phyloP scores from a whole-genome alignment of 2,329 filamentous ascomycete species.

The Penicillium sp. region DNA sequence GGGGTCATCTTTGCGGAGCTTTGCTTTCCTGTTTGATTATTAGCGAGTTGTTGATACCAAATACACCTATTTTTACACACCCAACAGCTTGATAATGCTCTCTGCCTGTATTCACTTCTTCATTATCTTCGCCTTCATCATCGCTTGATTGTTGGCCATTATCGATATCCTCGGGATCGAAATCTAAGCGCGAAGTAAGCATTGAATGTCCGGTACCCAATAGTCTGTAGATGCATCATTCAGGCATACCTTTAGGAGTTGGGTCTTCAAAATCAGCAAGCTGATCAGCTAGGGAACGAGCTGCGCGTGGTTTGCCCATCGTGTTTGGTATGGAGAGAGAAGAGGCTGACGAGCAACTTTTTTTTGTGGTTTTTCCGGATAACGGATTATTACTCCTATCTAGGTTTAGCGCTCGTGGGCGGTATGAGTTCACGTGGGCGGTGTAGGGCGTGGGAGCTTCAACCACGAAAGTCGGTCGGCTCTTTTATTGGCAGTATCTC shows the following conservation, averaged over 20 bases:
- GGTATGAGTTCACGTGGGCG: constrained; percentile 5
- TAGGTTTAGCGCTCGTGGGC: constrained; percentile 12
- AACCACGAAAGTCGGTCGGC: neutral
- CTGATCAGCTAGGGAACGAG: constrained; percentile 58
- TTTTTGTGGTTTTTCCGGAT: constrained; percentile 27
- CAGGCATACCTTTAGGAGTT: constrained; percentile 58
- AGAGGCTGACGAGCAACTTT: constrained; percentile 19
- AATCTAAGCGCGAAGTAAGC: constrained; percentile 55
- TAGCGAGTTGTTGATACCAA: constrained; percentile 7
- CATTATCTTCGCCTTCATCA: constrained; percentile 52
- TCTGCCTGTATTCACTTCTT: constrained; percentile 59
- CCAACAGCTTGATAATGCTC: constrained; percentile 85
- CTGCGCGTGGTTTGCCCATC: constrained; percentile 51
- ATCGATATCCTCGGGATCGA: constrained; percentile 72
- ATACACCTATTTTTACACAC: constrained; percentile 41
- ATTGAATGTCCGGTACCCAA: neutral
- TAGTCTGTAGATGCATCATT: neutral
- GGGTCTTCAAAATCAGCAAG: constrained; percentile 64
- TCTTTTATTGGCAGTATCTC: constrained; percentile 14
- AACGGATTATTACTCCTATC: constrained; percentile 19
- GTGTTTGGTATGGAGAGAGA: constrained; percentile 14
- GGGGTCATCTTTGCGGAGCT: constrained; percentile 71
- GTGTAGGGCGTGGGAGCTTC: neutral
- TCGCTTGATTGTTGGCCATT: constrained; percentile 58
- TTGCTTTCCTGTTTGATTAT: constrained; percentile 65